A percentile compares a stretch with the other conserved stretches of the same genome.
phyloP scores from a whole-genome alignment of 495 filamentous ascomycete species.

The Penicillium argentinense region DNA sequence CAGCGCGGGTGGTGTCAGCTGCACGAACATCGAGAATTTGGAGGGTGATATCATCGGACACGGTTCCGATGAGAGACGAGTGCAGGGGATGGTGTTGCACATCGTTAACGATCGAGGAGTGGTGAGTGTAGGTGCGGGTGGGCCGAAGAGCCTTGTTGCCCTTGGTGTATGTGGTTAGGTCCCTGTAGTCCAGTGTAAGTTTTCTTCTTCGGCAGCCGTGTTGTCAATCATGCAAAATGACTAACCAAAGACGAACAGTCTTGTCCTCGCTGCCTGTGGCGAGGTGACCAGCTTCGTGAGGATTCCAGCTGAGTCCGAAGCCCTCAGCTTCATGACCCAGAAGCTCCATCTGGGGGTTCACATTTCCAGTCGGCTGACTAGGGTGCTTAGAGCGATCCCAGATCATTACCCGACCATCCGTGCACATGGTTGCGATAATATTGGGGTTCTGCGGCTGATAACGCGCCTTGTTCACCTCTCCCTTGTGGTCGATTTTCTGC shows the following conservation, averaged over 20 bases:
- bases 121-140: constrained; percentile 76
- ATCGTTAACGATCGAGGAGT: constrained; percentile 90
- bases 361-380: constrained; percentile 64
- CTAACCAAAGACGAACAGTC: constrained; percentile 87
- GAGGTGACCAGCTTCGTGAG: constrained; percentile 76
- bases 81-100: constrained; percentile 90
- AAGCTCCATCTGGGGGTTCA: constrained; percentile 80
- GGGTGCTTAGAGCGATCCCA: constrained; percentile 96
- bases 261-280: constrained; percentile 88
- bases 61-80: constrained; percentile 79
- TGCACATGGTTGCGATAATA: constrained; percentile 91
- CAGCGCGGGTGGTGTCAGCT: constrained; percentile 57
- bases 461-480: constrained; percentile 97
- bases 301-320: constrained; percentile 94
- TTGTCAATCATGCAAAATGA: constrained; percentile 17
- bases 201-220: background rate
- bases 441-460: constrained; percentile 98
- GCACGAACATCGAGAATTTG: constrained; percentile 85
- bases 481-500: constrained; percentile 94
- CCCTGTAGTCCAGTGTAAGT: constrained; percentile 50
- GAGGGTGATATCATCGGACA: constrained; percentile 92
- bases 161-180: constrained; percentile 69
- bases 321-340: constrained; percentile 86
- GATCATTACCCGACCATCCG: constrained; percentile 82
- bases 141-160: constrained; percentile 70